Evolutionary conservation across 2,329 filamentous ascomycete species (phyloP).

Genomic region (Beauveria sp.): DNA sequence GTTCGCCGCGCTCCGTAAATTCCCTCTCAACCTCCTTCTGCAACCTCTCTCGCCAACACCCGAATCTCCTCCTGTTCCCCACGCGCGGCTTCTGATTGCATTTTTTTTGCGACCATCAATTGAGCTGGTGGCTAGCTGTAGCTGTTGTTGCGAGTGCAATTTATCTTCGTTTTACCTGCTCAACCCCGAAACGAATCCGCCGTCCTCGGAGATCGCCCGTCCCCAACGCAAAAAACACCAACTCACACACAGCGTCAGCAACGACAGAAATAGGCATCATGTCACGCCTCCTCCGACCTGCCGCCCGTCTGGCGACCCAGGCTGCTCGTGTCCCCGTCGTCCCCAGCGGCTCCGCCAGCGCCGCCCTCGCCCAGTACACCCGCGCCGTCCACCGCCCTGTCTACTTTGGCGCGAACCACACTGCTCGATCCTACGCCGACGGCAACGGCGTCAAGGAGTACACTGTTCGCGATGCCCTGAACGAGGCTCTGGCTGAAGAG

Average conservation of each 20-base stretch:
- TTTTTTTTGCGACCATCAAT: not conserved
- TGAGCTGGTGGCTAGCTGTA: conserved; percentile 2
- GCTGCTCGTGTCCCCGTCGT: conserved; percentile 16
- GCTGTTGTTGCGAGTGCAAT: not conserved
- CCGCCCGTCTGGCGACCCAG: conserved; percentile 39
- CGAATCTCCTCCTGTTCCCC: not conserved
- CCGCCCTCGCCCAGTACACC: conserved; percentile 29
- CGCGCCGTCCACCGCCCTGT: conserved; percentile 29
- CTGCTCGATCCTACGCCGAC: conserved; percentile 43
- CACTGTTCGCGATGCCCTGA: conserved; percentile 93
- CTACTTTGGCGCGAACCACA: conserved; percentile 30
- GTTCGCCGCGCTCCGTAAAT: conserved; percentile 12
- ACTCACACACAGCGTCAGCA: conserved; percentile 7
- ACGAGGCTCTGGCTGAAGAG: conserved; percentile 96
- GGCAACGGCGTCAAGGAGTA: conserved; percentile 72
- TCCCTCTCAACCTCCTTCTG: conserved; percentile 11
- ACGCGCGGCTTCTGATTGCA: not conserved
- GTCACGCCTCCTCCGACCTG: conserved; percentile 46
- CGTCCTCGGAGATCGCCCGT: not conserved
- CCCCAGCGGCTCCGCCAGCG: conserved; percentile 25
- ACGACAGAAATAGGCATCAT: conserved; percentile 21
- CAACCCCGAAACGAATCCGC: not conserved
- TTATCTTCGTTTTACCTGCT: not conserved
- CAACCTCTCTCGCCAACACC: not conserved
- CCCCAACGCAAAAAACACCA: not conserved